Conservation (phyloP, 2,329 filamentous ascomycete genomes). For the Botrytis paeoniae region DNA sequence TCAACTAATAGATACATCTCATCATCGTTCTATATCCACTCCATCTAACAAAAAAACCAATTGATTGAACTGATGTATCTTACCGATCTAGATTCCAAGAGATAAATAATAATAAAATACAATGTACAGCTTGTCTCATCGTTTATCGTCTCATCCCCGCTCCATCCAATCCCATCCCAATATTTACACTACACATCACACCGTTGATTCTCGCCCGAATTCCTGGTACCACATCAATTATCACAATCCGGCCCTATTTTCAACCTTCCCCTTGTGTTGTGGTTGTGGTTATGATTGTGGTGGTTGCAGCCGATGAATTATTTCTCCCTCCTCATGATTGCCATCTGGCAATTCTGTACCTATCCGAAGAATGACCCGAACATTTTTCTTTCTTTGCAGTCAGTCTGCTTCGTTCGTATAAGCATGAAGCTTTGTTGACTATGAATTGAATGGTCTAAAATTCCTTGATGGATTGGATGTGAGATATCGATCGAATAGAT, state of each 20-base stretch:
- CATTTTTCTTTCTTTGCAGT: too few relatives aligned
- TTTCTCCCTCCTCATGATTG: constrained; percentile 13
- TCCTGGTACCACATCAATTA: neutral
- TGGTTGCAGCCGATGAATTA: constrained; percentile 1
- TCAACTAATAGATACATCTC: neutral
- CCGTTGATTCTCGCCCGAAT: neutral
- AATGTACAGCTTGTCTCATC: too few relatives aligned
- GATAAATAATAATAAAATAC: too few relatives aligned
- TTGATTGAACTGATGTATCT: neutral
- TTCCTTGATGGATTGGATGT: too few relatives aligned
- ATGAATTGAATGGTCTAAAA: neutral
- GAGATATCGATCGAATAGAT: neutral
- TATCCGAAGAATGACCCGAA: neutral
- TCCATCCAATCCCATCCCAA: neutral
- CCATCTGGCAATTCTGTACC: constrained; percentile 11
- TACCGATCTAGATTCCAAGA: neutral
- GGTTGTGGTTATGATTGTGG: neutral
- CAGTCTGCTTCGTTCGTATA: neutral
- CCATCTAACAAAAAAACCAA: neutral
- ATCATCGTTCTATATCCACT: neutral
- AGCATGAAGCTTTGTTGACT: neutral
- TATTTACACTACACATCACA: neutral
- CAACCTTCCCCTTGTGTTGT: neutral
- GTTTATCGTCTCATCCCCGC: neutral
- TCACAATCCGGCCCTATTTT: neutral